Base-by-base conservation (phyloP, 2,329 filamentous ascomycete species). In the Myriosclerotinia scirpicola region DNA sequence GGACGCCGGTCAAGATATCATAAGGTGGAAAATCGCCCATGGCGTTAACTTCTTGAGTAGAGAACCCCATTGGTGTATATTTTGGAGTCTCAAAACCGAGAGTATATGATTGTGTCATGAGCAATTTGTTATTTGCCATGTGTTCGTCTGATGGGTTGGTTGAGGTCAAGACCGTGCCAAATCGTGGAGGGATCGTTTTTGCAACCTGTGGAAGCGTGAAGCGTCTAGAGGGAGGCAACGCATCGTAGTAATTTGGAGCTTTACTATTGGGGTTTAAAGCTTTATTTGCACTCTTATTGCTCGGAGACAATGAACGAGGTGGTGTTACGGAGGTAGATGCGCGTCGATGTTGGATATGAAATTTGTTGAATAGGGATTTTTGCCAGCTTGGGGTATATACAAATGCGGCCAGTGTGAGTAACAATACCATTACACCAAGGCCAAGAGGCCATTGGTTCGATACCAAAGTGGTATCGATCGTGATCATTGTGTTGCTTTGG, bases 11-110 rank as follows among this genome's bases (percentile, higher is more conserved):
- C 14, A 96, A 79, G 2, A 82, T 79, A 7, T 91, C 85, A 76
- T 96, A 96, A 75, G 94, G 87, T 0, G 92, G 91, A 67, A 96
- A 96, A 71, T 90, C 83, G 0, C 91, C 91, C 1, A 96, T 79
- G 0, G 83, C 82, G 65, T 84, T 84, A 69, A 96, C 83, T 66
- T 96, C 91, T 2, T 83, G 81, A 0, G 88, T 81, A 0, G 89
- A 89, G 73, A 93, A 89, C 1, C 89, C 90, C 53, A 85, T 92
- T 1, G 85, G 86, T 2, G 86, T 87, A 73, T 84, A 88, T 36
- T 80, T 80, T 15, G 71, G 68, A 9, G 67, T 67, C 22, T 69
- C 67, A 46, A 71, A 70, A 3, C 74, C 70, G 17, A 74, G 64
- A n/a, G 55, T 67, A 64, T 75, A 76, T 26, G 71, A 69, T 26